Conservation (phyloP, 331 rosid species). For the Rhamnella rubrinervis region DNA sequence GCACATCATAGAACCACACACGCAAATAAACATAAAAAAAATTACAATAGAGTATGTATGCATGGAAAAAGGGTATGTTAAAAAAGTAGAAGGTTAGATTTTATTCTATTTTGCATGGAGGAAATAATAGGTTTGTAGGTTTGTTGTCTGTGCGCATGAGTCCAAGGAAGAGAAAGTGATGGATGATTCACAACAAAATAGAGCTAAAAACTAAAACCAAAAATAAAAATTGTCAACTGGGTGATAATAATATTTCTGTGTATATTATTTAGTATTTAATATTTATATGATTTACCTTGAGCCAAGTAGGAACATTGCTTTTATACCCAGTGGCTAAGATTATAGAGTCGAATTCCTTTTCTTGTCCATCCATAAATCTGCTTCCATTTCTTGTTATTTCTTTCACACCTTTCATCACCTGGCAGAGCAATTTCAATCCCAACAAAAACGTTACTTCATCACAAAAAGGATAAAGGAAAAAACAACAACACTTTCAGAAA, state of each 20-base stretch:
- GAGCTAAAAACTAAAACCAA: conserved; percentile 38
- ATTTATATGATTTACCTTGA: conserved; percentile 50
- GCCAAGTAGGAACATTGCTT: conserved; percentile 97
- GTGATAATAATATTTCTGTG: not conserved
- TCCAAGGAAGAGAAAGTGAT: conserved; percentile 51
- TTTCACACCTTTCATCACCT: conserved; percentile 81
- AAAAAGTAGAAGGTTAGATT: conserved; percentile 32
- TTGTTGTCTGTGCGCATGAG: conserved; percentile 39
- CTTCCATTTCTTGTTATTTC: conserved; percentile 90
- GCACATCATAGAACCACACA: not conserved
- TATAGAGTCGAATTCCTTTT: conserved; percentile 82
- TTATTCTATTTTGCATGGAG: conserved; percentile 65
- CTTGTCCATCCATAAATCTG: conserved; percentile 79
- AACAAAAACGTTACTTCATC: not conserved
- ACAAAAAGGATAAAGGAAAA: not conserved
- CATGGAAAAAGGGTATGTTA: not conserved
- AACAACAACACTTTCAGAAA: no score
- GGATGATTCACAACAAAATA: conserved; percentile 54
- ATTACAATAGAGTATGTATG: not conserved
- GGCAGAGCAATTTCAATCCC: not conserved
- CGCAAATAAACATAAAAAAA: not conserved
- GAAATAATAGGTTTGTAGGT: conserved; percentile 61
- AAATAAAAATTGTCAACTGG: conserved; percentile 6
- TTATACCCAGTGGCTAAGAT: conserved; percentile 92
- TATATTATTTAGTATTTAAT: no score